Conservation (phyloP, 208 protist genomes). For the Acanthamoeba culbertsoni region DNA sequence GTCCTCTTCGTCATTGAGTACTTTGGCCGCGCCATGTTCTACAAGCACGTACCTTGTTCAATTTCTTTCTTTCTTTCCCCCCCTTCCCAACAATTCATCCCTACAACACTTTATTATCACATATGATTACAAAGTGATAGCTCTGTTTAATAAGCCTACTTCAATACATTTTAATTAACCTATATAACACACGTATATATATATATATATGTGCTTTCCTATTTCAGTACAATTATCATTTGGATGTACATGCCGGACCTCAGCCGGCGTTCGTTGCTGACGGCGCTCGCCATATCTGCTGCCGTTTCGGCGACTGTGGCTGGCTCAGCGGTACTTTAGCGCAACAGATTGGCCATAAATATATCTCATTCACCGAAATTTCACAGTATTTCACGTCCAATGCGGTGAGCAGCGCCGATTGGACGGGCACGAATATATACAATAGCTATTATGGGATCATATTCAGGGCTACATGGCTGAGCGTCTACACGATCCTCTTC, state of each 20-base stretch:
- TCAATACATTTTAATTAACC: neutral
- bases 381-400: neutral
- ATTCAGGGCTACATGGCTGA: neutral
- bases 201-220: neutral
- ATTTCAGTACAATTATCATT: neutral
- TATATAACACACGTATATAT: neutral
- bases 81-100: neutral
- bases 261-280: neutral
- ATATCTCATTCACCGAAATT: too few relatives aligned
- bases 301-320: neutral
- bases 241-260: neutral
- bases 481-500: neutral
- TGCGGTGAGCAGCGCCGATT: neutral
- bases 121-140: neutral
- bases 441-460: neutral
- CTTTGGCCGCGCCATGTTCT: neutral
- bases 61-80: neutral
- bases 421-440: neutral
- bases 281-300: neutral
- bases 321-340: neutral
- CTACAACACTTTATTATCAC: neutral
- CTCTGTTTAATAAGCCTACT: neutral
- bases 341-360: too few relatives aligned
- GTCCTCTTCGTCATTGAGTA: neutral
- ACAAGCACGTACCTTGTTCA: slow-evolving; percentile 14